Evolutionary conservation across 129 eudicot genomes (phyloP), one percentile per base, ranked within the genome.

Genomic region (Saussurea involucrata): DNA sequence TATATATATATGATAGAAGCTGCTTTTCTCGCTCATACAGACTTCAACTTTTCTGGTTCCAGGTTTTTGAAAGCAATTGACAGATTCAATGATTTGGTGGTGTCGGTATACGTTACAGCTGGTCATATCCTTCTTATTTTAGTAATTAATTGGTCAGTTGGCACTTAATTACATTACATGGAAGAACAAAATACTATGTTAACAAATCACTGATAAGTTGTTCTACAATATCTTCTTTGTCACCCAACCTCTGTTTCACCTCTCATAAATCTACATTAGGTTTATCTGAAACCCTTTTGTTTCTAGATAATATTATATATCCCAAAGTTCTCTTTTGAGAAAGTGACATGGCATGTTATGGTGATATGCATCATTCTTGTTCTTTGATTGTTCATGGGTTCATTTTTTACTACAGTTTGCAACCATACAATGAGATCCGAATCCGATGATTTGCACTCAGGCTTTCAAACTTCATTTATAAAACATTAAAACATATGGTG

Each of bases 41-140:
- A 12, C 27, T 72, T 80, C 72, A 36, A 71, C 12, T 17, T 86
- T 76, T 28, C n/a, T 25, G 21, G 63, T 66, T 82, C 68, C 92
- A 95, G 99, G 99, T 92, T 92, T 79, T 67, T 92, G 66, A 95
- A 95, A 84, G 86, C 90, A 73, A 84, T 95, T 57, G 99, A 95
- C 82, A 85, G 97, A 82, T 95, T 95, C 88, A 92, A 89, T 36
- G 97, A 95, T 87, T 66, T 95, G 92, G 99, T 85, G 85, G 99
- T 95, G 42, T 95, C 99, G 1, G 95, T 95, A 32, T 92, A 95
- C 68, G 97, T 95, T 71, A 95, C 99, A 78, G 99, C 99, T 0
- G 99, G 99, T 79, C 96, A 95, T 95, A 95, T 95, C 99, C 97
- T 95, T 33, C 65, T 70, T 80, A 24, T 60, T 24, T 40, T 68